These are phyloP conservation scores for Ilex paraguariensis DNA, from an alignment of 305 asterid species.

Conservation along the genomic window DNA sequence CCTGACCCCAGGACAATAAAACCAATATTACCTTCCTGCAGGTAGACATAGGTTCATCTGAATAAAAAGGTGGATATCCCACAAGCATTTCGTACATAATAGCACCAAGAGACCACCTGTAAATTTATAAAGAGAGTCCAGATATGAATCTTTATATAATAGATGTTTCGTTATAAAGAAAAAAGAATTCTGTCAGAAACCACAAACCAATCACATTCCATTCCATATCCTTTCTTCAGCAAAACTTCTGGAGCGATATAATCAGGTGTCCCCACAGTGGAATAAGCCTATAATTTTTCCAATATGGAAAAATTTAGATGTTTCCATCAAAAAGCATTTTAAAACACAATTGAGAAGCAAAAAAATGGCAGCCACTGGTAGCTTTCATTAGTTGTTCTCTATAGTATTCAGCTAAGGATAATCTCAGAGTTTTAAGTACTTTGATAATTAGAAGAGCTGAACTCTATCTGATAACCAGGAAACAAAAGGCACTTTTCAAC, in stretches of 20 bases:
- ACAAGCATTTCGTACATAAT: constrained; percentile 97
- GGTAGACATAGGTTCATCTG: constrained; percentile 96
- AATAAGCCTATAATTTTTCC: constrained; percentile 61
- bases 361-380: neutral
- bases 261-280: constrained; percentile 96
- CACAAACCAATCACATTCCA: constrained; percentile 94
- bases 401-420: no score
- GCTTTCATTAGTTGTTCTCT: no score
- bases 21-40: constrained; percentile 68
- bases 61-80: constrained; percentile 88
- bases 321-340: neutral
- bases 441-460: no score
- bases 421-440: no score
- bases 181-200: constrained; percentile 7
- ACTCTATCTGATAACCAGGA: no score
- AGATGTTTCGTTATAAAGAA: constrained; percentile 6
- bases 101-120: constrained; percentile 98
- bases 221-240: constrained; percentile 84
- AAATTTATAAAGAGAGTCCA: constrained; percentile 11
- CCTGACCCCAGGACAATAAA: no score
- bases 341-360: neutral
- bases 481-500: no score
- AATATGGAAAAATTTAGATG: neutral
- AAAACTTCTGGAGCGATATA: constrained; percentile 93
- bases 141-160: constrained; percentile 11